phyloP scores from a whole-genome alignment of 2,329 filamentous ascomycete genomes.

The Pyricularia sp. region DNA sequence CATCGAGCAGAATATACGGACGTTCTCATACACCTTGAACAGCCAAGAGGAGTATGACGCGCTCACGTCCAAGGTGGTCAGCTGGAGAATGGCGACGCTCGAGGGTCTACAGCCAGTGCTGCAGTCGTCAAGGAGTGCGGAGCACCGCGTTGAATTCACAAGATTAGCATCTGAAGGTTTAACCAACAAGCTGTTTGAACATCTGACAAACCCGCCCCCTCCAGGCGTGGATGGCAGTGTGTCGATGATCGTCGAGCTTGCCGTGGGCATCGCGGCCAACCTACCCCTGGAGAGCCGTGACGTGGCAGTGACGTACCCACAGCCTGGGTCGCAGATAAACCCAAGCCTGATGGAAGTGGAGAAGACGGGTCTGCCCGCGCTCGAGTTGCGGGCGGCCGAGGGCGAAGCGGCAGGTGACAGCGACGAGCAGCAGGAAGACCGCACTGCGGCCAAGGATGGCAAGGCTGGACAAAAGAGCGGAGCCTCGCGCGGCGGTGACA shows the following conservation, averaged over 20 bases:
- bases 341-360: conserved; percentile 80
- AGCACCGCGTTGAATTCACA: conserved; percentile 61
- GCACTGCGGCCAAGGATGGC: conserved; percentile 24
- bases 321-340: conserved; percentile 63
- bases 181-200: conserved; percentile 60
- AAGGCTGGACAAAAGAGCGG: conserved; percentile 24
- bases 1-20: conserved; percentile 81
- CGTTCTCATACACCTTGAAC: conserved; percentile 61
- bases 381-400: conserved; percentile 35
- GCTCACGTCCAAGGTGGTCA: conserved; percentile 75
- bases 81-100: conserved; percentile 87
- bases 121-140: conserved; percentile 52
- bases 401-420: conserved; percentile 27
- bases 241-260: conserved; percentile 86
- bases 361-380: conserved; percentile 54
- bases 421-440: conserved; percentile 22
- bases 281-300: conserved; percentile 86
- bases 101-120: conserved; percentile 76
- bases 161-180: conserved; percentile 60
- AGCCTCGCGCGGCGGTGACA: conserved; percentile 11
- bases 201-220: conserved; percentile 68
- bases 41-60: conserved; percentile 86
- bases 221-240: conserved; percentile 79
- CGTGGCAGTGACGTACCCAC: conserved; percentile 76
- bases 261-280: conserved; percentile 76